A percentile compares a stretch with the other conserved stretches of the same genome.
These are phyloP conservation scores for Fusarium sp. DNA, from an alignment of 2,329 filamentous ascomycete species.

Conservation along the genomic window DNA sequence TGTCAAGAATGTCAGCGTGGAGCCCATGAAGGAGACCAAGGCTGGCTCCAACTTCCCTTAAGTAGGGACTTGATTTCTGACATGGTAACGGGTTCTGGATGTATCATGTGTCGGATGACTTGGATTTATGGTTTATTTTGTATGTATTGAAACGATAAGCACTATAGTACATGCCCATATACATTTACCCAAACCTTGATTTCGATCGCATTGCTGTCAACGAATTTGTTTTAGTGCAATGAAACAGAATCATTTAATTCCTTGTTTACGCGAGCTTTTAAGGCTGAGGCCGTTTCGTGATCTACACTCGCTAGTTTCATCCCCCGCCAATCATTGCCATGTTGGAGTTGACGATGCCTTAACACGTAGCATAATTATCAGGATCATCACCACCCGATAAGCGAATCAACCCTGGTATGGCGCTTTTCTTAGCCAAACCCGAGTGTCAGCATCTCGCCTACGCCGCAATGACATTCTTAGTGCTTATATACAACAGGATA, in stretches of 20 bases:
- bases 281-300: not conserved
- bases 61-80: not conserved
- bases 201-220: not conserved
- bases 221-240: not conserved
- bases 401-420: not conserved
- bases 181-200: not conserved
- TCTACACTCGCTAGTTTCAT: not conserved
- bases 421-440: not conserved
- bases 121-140: not conserved
- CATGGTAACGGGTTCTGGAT: not conserved
- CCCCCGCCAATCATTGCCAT: not conserved
- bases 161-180: not conserved
- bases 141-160: not conserved
- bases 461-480: not conserved
- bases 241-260: not conserved
- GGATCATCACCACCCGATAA: not conserved
- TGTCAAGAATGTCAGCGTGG: constrained; percentile 62
- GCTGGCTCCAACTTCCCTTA: constrained; percentile 48
- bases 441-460: not conserved
- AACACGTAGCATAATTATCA: not conserved
- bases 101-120: not conserved
- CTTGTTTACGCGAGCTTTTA: not conserved
- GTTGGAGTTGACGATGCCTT: not conserved
- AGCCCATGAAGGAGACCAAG: constrained; percentile 43
- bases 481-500: not conserved